Conservation (phyloP, 176 grass and related monocot genomes). For the Oryza punctata region DNA sequence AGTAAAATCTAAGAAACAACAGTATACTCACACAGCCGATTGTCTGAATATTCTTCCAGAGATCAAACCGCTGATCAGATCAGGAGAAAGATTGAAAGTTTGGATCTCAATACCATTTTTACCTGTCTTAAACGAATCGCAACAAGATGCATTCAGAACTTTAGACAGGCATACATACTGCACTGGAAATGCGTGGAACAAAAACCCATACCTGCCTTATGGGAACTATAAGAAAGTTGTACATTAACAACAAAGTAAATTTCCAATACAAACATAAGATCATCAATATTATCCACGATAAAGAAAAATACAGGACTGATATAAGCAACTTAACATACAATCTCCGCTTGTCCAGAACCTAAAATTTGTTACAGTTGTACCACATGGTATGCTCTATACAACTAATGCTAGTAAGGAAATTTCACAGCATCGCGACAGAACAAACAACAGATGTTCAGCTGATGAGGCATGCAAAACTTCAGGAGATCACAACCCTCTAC, state of each 20-base stretch:
- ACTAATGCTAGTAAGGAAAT: constrained; percentile 3
- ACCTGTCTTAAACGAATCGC: neutral
- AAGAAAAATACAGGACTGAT: constrained; percentile 8
- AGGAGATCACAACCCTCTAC: neutral
- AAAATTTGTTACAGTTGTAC: constrained; percentile 26
- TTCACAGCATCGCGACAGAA: neutral
- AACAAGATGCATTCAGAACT: too few species aligned
- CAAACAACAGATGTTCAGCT: neutral
- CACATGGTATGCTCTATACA: constrained; percentile 28
- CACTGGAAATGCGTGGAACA: neutral
- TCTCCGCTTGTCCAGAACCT: neutral
- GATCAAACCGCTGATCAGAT: neutral
- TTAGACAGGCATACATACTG: neutral
- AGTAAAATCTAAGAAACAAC: too few species aligned
- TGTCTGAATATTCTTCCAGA: neutral
- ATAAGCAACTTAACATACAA: neutral
- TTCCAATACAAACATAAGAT: constrained; percentile 39
- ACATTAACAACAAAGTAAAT: constrained; percentile 7
- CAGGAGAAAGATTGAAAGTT: neutral
- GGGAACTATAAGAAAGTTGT: constrained; percentile 3
- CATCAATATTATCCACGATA: constrained; percentile 20
- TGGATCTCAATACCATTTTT: neutral
- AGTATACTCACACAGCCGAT: neutral
- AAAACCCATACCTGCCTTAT: constrained; percentile 41
- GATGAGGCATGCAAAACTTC: constrained; percentile 15